Conservation (phyloP, 345 rosid species). For the Citrus maxima region DNA sequence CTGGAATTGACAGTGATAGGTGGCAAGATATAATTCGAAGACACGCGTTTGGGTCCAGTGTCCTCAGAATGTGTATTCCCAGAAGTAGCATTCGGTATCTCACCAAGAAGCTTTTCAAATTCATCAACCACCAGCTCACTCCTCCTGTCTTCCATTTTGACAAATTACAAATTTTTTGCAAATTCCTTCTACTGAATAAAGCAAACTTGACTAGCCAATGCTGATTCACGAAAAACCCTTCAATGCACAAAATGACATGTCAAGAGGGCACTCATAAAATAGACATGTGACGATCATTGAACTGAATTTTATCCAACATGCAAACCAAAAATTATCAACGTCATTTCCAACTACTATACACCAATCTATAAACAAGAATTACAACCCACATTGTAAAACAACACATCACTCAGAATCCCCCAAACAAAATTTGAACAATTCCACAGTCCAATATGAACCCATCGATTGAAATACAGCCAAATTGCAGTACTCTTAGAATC, state of each 20-base stretch:
- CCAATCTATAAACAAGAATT: not conserved
- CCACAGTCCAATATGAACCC: not conserved
- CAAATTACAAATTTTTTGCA: not conserved
- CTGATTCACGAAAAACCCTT: slow-evolving; percentile 22
- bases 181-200: slow-evolving; percentile 11
- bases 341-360: not conserved
- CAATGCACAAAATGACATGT: slow-evolving; percentile 16
- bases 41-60: slow-evolving; percentile 23
- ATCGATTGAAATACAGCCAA: not conserved
- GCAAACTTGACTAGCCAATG: slow-evolving; percentile 13
- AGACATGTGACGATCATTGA: not conserved
- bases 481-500: not conserved
- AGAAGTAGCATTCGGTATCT: slow-evolving; percentile 75
- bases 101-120: slow-evolving; percentile 72
- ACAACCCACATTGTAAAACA: slow-evolving; percentile 8
- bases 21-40: slow-evolving; percentile 21
- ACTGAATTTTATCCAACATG: not conserved
- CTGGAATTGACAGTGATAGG: slow-evolving; percentile 37
- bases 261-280: not conserved
- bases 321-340: not conserved
- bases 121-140: slow-evolving; percentile 64
- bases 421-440: not conserved
- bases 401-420: not conserved
- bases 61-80: slow-evolving; percentile 46
- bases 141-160: slow-evolving; percentile 55